Conservation (phyloP, 106 monocot species). For the Platanthera guangdongensis region DNA sequence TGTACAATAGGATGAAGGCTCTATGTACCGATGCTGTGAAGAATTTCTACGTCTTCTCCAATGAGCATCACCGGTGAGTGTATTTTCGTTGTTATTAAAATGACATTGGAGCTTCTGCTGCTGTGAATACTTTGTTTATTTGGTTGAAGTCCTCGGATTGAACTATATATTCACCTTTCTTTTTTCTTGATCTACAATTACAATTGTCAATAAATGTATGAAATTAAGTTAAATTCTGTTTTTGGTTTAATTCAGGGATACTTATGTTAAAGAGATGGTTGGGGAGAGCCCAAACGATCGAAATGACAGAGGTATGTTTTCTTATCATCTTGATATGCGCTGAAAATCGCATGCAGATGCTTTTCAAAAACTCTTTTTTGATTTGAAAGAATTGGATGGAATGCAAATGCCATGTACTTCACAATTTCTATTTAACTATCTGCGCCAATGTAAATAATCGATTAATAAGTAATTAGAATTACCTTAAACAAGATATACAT, state of each 20-base stretch:
- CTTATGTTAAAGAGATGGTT: slow-evolving; percentile 81
- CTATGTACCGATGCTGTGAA: slow-evolving; percentile 53
- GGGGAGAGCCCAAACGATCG: slow-evolving; percentile 93
- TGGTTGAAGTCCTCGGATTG: not conserved
- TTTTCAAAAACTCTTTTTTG: too few relatives aligned
- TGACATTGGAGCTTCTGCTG: not conserved
- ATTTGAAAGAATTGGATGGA: too few relatives aligned
- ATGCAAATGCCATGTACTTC: too few relatives aligned
- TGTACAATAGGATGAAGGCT: slow-evolving; percentile 65
- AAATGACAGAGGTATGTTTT: slow-evolving; percentile 76
- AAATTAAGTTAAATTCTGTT: not conserved
- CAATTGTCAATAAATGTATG: not conserved
- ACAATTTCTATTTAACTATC: too few relatives aligned
- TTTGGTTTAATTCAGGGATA: slow-evolving; percentile 40
- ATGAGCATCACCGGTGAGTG: slow-evolving; percentile 71
- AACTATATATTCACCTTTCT: not conserved
- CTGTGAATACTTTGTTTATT: not conserved
- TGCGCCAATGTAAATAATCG: too few relatives aligned
- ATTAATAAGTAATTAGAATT: too few relatives aligned
- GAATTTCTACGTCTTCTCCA: slow-evolving; percentile 82
- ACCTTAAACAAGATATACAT: too few relatives aligned
- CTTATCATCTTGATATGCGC: too few relatives aligned
- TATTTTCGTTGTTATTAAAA: not conserved
- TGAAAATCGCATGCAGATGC: too few relatives aligned
- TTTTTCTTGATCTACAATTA: not conserved